Base-by-base conservation (phyloP, 140 eudicot species). In the Anethum foeniculum region DNA sequence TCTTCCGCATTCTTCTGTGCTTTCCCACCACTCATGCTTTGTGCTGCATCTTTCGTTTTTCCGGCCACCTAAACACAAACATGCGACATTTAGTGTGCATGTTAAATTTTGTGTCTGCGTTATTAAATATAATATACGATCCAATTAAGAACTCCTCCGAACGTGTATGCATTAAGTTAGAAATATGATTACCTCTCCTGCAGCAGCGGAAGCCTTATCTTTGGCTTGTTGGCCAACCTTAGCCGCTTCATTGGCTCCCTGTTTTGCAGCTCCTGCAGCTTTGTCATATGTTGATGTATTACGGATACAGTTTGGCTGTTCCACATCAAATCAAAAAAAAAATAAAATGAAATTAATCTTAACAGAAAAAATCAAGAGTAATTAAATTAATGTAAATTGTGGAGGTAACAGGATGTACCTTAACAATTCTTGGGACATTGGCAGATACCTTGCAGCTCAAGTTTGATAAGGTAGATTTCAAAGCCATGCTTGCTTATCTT, bases 161-260 rank as follows among this genome's bases (percentile, higher is more conserved):
- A 69, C 5, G 19, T 14, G 3, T 1, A 69, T 32, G 1, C 7
- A 15, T 32, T 3, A 25, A 69, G 27, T 32, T 14, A 5, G 28
- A 71, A 5, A 34, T 68, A 68, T 60, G 15, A 71, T 71, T 19
- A 71, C 76, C 43, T 71, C 76, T 71, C 44, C 76, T 34, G 76
- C 76, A 71, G 48, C 76, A 19, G 46, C 5, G 15, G 46, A 19
- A 21, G 76, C 76, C 27, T 71, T 38, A 21, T 19, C 48, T 71
- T 71, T 71, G 48, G 76, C 76, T 32, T 68, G 74, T 68, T 68
- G 74, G 28, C 76, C 76, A 18, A 69, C 77, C 46, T 38, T 38
- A 9, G 46, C 46, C 0, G 77, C 77, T 0, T 41, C 54, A 39
- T 73, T 73, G 56, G 77, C 77, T 7, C 77, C 76, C 44, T 71